Evolutionary conservation across 352 stramenopile species (phyloP).

Genomic region (Phytophthora quininea): DNA sequence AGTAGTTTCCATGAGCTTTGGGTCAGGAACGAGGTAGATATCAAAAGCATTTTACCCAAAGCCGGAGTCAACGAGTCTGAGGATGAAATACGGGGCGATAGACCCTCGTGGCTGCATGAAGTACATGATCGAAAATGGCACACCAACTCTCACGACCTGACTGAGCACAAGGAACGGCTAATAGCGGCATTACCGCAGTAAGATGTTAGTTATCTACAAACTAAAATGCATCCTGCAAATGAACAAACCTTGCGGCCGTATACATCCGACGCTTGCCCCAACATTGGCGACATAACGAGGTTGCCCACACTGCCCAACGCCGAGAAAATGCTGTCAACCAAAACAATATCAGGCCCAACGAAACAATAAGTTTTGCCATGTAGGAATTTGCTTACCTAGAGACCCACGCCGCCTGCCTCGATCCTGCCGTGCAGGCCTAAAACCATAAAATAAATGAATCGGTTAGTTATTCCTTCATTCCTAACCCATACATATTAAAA

Average conservation of each 20-base stretch:
- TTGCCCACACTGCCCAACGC: constrained; percentile 59
- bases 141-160: constrained; percentile 59
- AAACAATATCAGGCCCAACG: constrained; percentile 1
- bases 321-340: constrained; percentile 58
- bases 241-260: constrained; percentile 75
- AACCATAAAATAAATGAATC: background rate
- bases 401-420: constrained; percentile 72
- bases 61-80: constrained; percentile 58
- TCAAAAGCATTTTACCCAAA: constrained; percentile 47
- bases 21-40: background rate
- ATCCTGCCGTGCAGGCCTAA: constrained; percentile 67
- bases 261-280: constrained; percentile 75
- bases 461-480: background rate
- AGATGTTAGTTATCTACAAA: background rate
- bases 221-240: no score
- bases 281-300: constrained; percentile 72
- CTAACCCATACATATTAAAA: background rate
- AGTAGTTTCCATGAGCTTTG: constrained; percentile 1
- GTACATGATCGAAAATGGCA: constrained; percentile 74
- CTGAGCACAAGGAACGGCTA: constrained; percentile 73
- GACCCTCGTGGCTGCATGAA: constrained; percentile 61
- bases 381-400: constrained; percentile 51
- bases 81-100: constrained; percentile 67
- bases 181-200: background rate
- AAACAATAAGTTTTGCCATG: background rate